Evolutionary conservation across 306 rosid species (phyloP).

Genomic region (Gillenia trifoliata): DNA sequence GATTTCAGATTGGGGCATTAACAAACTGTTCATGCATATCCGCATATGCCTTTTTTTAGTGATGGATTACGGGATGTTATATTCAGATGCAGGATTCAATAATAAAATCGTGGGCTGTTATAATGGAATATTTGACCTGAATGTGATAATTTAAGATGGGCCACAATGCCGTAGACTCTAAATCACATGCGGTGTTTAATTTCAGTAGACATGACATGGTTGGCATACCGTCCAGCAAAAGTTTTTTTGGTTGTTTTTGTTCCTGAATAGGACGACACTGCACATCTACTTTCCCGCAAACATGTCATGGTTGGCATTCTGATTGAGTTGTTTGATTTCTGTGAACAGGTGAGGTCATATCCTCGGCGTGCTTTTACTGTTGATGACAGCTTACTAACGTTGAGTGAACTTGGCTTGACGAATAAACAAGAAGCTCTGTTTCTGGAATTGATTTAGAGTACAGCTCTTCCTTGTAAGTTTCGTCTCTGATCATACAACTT

Average conservation of each 20-base stretch:
- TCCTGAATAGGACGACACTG: too few species aligned
- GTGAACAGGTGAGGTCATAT: constrained; percentile 70
- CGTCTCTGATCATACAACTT: constrained; percentile 8
- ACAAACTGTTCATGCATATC: too few species aligned
- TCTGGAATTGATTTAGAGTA: constrained; percentile 57
- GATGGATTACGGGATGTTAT: too few species aligned
- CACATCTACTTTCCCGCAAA: too few species aligned
- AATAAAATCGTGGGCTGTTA: too few species aligned
- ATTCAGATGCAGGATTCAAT: neutral
- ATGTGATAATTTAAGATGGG: too few species aligned
- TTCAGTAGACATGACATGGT: neutral
- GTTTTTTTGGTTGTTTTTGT: too few species aligned
- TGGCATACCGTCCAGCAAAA: too few species aligned
- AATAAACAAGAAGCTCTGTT: constrained; percentile 80
- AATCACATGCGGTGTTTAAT: neutral
- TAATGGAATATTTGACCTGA: too few species aligned
- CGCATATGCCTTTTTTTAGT: too few species aligned
- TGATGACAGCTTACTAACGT: constrained; percentile 40
- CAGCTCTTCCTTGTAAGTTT: constrained; percentile 5
- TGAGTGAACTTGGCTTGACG: constrained; percentile 69
- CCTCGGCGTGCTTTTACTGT: constrained; percentile 51
- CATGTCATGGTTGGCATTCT: neutral
- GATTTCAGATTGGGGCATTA: neutral
- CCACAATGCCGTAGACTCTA: neutral
- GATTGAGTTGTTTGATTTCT: constrained; percentile 6